phyloP scores from a whole-genome alignment of 805 yeast genomes.

The Kodamaea laetipori region DNA sequence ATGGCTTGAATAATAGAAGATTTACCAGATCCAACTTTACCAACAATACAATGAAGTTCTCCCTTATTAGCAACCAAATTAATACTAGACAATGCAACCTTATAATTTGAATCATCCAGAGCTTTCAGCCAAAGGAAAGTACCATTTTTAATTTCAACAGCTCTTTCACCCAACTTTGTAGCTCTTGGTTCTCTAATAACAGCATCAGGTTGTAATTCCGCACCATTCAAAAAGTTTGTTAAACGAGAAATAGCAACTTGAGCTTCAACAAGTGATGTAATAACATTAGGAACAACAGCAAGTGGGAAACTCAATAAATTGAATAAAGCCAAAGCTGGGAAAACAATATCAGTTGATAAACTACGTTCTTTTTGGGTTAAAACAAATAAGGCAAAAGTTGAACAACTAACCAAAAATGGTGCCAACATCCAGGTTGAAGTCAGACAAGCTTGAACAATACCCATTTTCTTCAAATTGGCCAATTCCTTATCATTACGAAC shows the following conservation, averaged over 20 bases:
- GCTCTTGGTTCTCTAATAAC: conserved; percentile 56
- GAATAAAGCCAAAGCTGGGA: conserved; percentile 87
- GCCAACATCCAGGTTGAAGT: conserved; percentile 81
- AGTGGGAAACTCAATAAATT: conserved; percentile 89
- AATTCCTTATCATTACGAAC: conserved; percentile 90
- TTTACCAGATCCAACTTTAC: conserved; percentile 89
- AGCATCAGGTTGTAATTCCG: conserved; percentile 83
- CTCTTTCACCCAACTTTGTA: conserved; percentile 61
- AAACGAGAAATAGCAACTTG: conserved; percentile 81
- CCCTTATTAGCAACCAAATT: conserved; percentile 70
- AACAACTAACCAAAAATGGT: conserved; percentile 86
- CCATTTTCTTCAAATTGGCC: conserved; percentile 71
- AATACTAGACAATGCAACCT: conserved; percentile 65
- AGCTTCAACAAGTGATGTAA: conserved; percentile 84
- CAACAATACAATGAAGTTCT: conserved; percentile 81
- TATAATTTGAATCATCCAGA: conserved; percentile 56
- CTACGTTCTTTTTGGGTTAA: conserved; percentile 57
- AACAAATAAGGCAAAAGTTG: conserved; percentile 83
- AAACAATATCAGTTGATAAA: conserved; percentile 85
- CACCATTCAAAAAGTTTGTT: conserved; percentile 66
- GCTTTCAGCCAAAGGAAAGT: conserved; percentile 79
- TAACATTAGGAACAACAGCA: conserved; percentile 88
- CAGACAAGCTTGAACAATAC: conserved; percentile 67
- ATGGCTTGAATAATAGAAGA: conserved; percentile 78
- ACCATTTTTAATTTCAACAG: conserved; percentile 62